These are phyloP conservation scores for Neurospora sp. DNA, from an alignment of 495 filamentous ascomycete species.

Conservation along the genomic window DNA sequence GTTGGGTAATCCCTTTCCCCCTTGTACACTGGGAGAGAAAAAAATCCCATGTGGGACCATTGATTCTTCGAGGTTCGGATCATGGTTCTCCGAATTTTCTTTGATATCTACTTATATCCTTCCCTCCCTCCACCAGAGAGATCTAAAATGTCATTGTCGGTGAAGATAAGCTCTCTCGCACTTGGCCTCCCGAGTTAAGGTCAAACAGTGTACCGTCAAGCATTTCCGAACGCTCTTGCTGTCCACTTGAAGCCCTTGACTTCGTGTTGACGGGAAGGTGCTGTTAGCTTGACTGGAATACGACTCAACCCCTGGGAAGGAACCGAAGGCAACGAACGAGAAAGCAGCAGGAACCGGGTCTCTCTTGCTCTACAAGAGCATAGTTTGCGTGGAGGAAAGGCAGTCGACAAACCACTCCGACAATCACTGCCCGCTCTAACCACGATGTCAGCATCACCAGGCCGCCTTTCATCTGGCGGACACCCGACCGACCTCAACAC, in stretches of 20 bases:
- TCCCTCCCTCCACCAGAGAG: background rate
- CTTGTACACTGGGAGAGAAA: background rate
- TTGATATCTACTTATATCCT: background rate
- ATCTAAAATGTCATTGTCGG: background rate
- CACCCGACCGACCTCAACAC: background rate
- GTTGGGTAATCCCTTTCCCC: background rate
- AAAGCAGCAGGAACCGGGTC: background rate
- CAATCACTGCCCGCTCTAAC: background rate
- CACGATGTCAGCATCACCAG: background rate
- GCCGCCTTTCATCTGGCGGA: background rate
- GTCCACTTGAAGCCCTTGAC: background rate
- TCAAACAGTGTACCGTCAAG: background rate
- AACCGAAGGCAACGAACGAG: background rate
- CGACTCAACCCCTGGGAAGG: background rate
- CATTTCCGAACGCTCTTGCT: background rate
- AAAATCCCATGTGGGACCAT: background rate
- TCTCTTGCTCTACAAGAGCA: background rate
- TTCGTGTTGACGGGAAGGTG: background rate
- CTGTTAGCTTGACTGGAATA: background rate
- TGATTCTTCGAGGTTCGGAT: background rate
- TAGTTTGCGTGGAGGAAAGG: background rate
- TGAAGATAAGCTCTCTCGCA: background rate
- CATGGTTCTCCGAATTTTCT: background rate
- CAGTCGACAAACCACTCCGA: background rate
- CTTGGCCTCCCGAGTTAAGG: background rate